Percentiles rank a stretch among this genome's conserved stretches.
Conservation (phyloP, 345 rosid species). For the Citrus medica region DNA sequence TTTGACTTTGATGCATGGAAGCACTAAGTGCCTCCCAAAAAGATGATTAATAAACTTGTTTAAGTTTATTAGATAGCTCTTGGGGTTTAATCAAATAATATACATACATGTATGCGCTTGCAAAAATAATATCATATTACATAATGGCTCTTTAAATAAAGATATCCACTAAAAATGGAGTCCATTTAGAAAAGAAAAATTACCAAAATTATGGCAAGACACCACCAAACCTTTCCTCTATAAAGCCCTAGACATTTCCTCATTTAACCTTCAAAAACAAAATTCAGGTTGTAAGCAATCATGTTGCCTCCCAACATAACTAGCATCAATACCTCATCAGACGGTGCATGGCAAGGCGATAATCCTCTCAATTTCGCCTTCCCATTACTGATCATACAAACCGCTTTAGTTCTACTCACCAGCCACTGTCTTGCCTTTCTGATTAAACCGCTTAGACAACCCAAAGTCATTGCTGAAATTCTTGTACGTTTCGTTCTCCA, state of each 20-base stretch:
- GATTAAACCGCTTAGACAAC: conserved; percentile 90
- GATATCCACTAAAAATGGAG: not conserved
- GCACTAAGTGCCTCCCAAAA: not conserved
- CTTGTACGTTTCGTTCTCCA: conserved; percentile 36
- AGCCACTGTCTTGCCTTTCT: conserved; percentile 65
- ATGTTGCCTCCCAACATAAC: conserved; percentile 14
- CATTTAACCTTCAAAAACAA: not conserved
- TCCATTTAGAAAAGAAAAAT: too few species aligned
- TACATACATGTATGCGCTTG: too few species aligned
- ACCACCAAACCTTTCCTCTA: not conserved
- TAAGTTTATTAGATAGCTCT: too few species aligned
- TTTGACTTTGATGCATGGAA: not conserved
- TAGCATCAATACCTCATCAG: conserved; percentile 26
- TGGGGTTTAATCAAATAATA: not conserved
- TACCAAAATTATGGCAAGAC: not conserved
- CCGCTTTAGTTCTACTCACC: conserved; percentile 22
- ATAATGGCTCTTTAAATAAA: not conserved
- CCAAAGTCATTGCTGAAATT: conserved; percentile 89
- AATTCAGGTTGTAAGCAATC: not conserved
- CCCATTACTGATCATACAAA: conserved; percentile 29
- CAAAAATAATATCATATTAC: too few species aligned
- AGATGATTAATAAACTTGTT: not conserved
- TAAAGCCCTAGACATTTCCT: not conserved
- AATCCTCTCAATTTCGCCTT: conserved; percentile 42
- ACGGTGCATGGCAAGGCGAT: conserved; percentile 48